Percentiles rank a stretch among this genome's conserved stretches.
phyloP scores from a whole-genome alignment of 2,329 filamentous ascomycete genomes.

The Aspergillus clavatus region DNA sequence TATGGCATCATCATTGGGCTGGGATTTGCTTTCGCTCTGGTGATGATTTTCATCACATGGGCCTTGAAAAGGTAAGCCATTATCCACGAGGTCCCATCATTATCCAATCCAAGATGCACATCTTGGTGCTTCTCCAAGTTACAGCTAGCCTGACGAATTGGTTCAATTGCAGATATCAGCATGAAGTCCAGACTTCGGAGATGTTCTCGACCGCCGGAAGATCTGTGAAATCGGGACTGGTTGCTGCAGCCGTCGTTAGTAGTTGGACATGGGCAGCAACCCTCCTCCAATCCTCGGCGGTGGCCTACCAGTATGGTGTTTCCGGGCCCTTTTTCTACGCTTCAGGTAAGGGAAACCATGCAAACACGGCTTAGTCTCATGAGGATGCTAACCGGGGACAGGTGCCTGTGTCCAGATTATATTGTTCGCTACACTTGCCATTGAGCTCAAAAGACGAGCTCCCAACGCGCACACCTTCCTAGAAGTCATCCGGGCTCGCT shows the following conservation, averaged over 20 bases:
- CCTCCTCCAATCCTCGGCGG: constrained; percentile 70
- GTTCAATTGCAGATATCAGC: constrained; percentile 50
- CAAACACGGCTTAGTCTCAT: constrained; percentile 38
- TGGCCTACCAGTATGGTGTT: constrained; percentile 73
- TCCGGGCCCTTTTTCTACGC: constrained; percentile 65
- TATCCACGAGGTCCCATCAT: neutral
- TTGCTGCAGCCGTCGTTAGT: constrained; percentile 83
- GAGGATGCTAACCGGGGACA: constrained; percentile 41
- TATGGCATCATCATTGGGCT: constrained; percentile 75
- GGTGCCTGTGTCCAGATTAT: constrained; percentile 82
- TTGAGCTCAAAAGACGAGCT: constrained; percentile 79
- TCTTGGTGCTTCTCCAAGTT: neutral
- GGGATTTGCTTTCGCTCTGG: constrained; percentile 67
- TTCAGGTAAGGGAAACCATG: constrained; percentile 43
- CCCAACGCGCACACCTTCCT: constrained; percentile 79
- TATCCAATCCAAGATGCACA: neutral
- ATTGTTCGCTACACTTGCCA: constrained; percentile 83
- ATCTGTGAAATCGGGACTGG: constrained; percentile 82
- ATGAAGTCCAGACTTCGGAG: constrained; percentile 78
- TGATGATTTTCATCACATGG: constrained; percentile 70
- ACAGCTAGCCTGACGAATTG: neutral
- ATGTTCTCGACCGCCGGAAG: constrained; percentile 88
- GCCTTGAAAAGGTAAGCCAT: constrained; percentile 54
- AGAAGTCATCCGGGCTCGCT: constrained; percentile 76
- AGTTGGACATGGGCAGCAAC: constrained; percentile 93